These are phyloP conservation scores for Boletus reticuloceps DNA, from an alignment of 768 basidiomycete genomes.

Conservation along the genomic window DNA sequence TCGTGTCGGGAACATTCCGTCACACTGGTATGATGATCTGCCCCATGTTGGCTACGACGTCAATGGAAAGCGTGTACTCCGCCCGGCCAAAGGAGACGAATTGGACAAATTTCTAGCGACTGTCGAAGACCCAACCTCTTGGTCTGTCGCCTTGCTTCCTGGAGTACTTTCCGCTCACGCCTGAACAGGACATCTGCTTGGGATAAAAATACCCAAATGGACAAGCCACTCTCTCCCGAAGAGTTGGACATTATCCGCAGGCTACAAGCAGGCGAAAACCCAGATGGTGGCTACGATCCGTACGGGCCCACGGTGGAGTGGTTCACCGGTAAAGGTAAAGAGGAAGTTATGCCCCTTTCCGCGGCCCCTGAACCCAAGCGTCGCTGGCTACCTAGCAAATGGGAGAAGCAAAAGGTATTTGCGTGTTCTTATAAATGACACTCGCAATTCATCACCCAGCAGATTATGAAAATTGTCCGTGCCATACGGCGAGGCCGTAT, in stretches of 20 bases:
- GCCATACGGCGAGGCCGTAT: constrained; percentile 97
- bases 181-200: constrained; percentile 80
- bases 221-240: constrained; percentile 82
- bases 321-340: constrained; percentile 96
- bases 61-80: constrained; percentile 89
- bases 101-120: constrained; percentile 94
- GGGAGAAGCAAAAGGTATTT: constrained; percentile 97
- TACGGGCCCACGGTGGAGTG: constrained; percentile 94
- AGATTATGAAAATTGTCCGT: constrained; percentile 99
- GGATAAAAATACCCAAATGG: constrained; percentile 82
- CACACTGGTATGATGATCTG: constrained; percentile 99
- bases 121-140: constrained; percentile 86
- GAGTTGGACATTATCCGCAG: constrained; percentile 94
- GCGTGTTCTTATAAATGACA: background rate
- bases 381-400: constrained; percentile 96
- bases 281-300: constrained; percentile 86
- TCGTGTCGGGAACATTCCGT: constrained; percentile 90
- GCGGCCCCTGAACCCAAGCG: constrained; percentile 93
- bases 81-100: constrained; percentile 94
- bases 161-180: background rate
- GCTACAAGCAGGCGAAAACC: constrained; percentile 87
- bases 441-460: constrained; percentile 3
- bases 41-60: constrained; percentile 99
- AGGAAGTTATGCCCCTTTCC: constrained; percentile 91
- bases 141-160: constrained; percentile 48